Evolutionary conservation across 192 early-diverging fungal genomes (phyloP), one percentile per base, ranked within the genome.

Genomic region (Backusella macrospora): DNA sequence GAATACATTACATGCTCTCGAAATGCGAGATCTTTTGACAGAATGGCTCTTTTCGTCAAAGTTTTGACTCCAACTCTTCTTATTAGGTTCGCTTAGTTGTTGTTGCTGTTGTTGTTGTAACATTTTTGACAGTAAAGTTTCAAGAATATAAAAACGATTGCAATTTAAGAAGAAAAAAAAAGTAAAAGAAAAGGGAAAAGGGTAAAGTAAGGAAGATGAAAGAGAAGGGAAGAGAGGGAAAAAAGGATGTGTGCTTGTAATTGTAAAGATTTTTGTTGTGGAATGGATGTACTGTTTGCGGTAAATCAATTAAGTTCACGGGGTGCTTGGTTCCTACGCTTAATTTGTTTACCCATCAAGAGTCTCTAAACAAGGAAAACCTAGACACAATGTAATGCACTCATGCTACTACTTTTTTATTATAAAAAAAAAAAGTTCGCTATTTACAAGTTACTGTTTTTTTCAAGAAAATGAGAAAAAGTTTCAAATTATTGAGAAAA

Each of bases 1-100:
- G 39, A n/a, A 43, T 47, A 75, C 0, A 44, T 68, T 75, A 75
- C 73, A 75, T 43, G 73, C 73, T 62, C 73, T 37, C 10, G 73
- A 47, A 23, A 75, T 75, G 47, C 73, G 40, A 42, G 73, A 42
- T 49, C 73, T 47, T 43, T 75, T 75, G 21, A 59, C 52, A 59
- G 52, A 59, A 59, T 59, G 18, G 26, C 21, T 12, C 26, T 12
- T 23, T 26, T 59, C 52, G 10, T 59, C 52, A 59, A 59, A 59
- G 21, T 12, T 59, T 59, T 59, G 52, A 59, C 21, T 59, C 52
- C 52, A 59, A 10, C 21, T 26, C 21, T 59, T 59, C 12, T 59
- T 59, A 59, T 26, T 59, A 5, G 52, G 3, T 23, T 59, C 52
- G 21, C 8, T 59, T 59, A 3, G 21, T 59, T 59, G 52, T 1